A percentile compares a stretch with the other conserved stretches of the same genome.
Evolutionary conservation across 306 rosid genomes (phyloP).

Genomic region (Astragalus glycyphyllos): DNA sequence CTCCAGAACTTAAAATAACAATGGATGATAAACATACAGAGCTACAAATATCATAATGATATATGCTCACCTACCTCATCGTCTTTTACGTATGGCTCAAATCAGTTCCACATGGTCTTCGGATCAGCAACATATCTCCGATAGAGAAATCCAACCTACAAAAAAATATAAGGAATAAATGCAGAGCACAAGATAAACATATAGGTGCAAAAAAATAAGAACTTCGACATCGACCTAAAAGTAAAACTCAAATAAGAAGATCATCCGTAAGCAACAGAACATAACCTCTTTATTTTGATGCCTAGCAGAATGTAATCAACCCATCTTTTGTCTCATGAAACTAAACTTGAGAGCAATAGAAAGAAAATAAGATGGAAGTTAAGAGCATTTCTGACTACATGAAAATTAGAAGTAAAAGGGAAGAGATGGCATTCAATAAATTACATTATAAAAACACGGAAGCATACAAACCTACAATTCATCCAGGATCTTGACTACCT

Average conservation of each 20-base stretch:
- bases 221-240: slow-evolving; percentile 2
- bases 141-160: slow-evolving; percentile 94
- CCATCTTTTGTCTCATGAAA: slow-evolving; percentile 26
- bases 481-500: background rate
- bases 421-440: background rate
- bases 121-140: slow-evolving; percentile 94
- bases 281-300: slow-evolving; percentile 30
- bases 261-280: slow-evolving; percentile 17
- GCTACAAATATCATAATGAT: slow-evolving; percentile 27
- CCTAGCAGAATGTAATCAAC: slow-evolving; percentile 27
- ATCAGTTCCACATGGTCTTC: slow-evolving; percentile 93
- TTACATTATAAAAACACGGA: background rate
- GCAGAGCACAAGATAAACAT: slow-evolving; percentile 1
- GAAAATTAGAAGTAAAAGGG: slow-evolving; percentile 27
- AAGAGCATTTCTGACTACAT: slow-evolving; percentile 24
- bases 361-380: slow-evolving; percentile 24
- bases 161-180: slow-evolving; percentile 41
- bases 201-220: slow-evolving; percentile 18
- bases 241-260: background rate
- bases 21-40: slow-evolving; percentile 22
- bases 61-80: slow-evolving; percentile 73
- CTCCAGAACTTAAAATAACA: slow-evolving; percentile 27
- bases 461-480: background rate
- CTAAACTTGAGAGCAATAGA: slow-evolving; percentile 1
- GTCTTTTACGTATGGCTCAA: slow-evolving; percentile 84